Base-by-base conservation (phyloP, 768 basidiomycete genomes). In the Tulasnella sp. region DNA sequence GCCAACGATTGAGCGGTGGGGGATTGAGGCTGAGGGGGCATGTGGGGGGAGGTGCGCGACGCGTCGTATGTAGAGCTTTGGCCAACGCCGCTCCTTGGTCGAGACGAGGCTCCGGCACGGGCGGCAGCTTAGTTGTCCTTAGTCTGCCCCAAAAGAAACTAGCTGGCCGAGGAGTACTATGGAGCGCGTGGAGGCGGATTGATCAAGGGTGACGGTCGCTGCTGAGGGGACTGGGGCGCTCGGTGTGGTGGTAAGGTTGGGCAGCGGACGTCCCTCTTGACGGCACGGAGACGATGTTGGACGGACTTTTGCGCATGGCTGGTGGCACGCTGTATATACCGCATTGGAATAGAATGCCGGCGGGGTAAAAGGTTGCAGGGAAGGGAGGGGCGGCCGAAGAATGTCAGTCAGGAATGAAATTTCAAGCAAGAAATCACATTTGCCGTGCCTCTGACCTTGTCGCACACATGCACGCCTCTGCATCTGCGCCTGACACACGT, bases 181-280 rank as follows among this genome's bases (percentile, higher is more conserved):
- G 39, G 75, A 55, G 42, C 95, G 92, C 81, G 94, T 93, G 3
- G 95, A 75, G 29, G 55, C 75, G 40, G 48, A 55, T 16, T 57
- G 75, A 42, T 75, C 57, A 32, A 75, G 51, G 3, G 75, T 75
- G 46, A 37, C 39, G 40, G 48, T 5, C 82, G 83, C 23, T 81
- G 61, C 26, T 67, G 61, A 67, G 9, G 81, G 2, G 82, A 83
- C 73, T 81, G 82, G 48, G 72, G 78, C 73, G 82, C 76, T 18
- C 82, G 80, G n/a, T 81, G 67, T 26, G 80, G 77, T 71, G 73
- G 46, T 55, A 75, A 16, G 75, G n/a, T 57, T 5, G 83, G 77
- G 74, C 85, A 81, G 57, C 5, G 87, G 85, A 78, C 88, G 87
- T 86, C 82, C 1, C 83, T 83, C 67, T 75, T 70, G 0, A 3